These are phyloP conservation scores for Terfezia boudieri DNA, from an alignment of 495 filamentous ascomycete species.

Conservation along the genomic window DNA sequence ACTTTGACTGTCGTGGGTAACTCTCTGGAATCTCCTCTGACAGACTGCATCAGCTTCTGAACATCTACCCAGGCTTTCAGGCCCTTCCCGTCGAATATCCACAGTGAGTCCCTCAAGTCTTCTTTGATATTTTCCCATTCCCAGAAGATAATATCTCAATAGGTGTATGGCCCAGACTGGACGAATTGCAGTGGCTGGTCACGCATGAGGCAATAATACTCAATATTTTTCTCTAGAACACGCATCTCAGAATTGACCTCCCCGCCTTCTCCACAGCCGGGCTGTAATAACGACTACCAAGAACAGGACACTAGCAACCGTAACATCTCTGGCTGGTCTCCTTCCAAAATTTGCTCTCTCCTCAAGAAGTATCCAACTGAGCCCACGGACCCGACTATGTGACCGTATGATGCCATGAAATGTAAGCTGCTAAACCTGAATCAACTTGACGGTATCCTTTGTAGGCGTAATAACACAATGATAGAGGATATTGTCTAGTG, in stretches of 20 bases:
- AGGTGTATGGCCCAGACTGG: constrained; percentile 4
- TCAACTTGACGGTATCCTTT: constrained; percentile 45
- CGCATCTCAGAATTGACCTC: constrained; percentile 95
- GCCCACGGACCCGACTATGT: constrained; percentile 69
- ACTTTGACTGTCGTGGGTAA: constrained; percentile 42
- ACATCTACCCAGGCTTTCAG: constrained; percentile 56
- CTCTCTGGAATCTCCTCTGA: constrained; percentile 36
- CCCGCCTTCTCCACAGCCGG: constrained; percentile 49
- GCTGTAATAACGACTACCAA: constrained; percentile 84
- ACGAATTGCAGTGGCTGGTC: constrained; percentile 35
- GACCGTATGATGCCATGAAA: constrained; percentile 92
- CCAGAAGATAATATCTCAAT: constrained; percentile 13
- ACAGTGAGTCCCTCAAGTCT: constrained; percentile 65
- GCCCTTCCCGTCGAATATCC: constrained; percentile 65
- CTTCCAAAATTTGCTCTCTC: constrained; percentile 16
- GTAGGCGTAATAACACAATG: constrained; percentile 66
- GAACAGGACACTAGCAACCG: constrained; percentile 81
- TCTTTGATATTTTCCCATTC: constrained; percentile 18
- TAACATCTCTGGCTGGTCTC: constrained; percentile 36
- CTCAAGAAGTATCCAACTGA: constrained; percentile 77
- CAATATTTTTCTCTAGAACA: constrained; percentile 80
- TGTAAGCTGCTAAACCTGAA: constrained; percentile 87
- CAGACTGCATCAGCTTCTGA: constrained; percentile 56
- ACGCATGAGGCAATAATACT: constrained; percentile 80
- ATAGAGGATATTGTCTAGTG: constrained; percentile 84